Evolutionary conservation across 495 filamentous ascomycete genomes (phyloP), one percentile per base, ranked within the genome.

Genomic region (Lophiotrema nucula): DNA sequence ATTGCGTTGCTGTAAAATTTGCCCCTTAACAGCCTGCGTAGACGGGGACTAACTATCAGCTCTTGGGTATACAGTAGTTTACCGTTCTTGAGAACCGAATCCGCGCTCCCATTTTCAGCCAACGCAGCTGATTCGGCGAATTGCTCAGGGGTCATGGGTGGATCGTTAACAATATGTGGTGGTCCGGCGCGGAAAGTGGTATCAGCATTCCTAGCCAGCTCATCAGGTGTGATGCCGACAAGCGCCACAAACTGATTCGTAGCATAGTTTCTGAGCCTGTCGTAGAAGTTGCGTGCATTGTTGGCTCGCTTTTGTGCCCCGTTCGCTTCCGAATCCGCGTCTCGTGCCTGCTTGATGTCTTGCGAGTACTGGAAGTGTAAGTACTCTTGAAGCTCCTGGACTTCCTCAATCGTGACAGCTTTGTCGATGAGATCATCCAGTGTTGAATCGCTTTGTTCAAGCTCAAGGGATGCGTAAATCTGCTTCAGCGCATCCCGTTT

Each of bases 361-460:
- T 86, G 76, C 18, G 89, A 83, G 65, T 97, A 96, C 62, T 92
- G 89, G 74, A 97, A 98, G 71, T 97, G 89, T 50, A 98, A 77
- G 66, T 97, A 97, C 60, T 98, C 93, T 65, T 97, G 92, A 15
- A 98, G 72, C 72, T 98, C 93, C 68, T 98, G 95, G 13, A 98
- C 76, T 67, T 97, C 92, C 61, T 98, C 93, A 77, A 93, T 90
- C 0, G 84, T 89, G 4, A 80, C 79, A 2, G 90, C 92, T 28
- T 81, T 72, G 3, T 78, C 78, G 31, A 93, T 79, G 77, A 95
- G 85, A 51, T 89, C 86, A n/a, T 95, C 88, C 47, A 95, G 80
- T 28, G 88, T 77, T 35, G 31, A 8, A 35, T 35, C 31, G 31
- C 31, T 35, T 15, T 35, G 31, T 1, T 85, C 70, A 3, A 71